Evolutionary conservation across 1,284 basidiomycete genomes (phyloP), one percentile per base, ranked within the genome.

Genomic region (Schizophyllum commune): DNA sequence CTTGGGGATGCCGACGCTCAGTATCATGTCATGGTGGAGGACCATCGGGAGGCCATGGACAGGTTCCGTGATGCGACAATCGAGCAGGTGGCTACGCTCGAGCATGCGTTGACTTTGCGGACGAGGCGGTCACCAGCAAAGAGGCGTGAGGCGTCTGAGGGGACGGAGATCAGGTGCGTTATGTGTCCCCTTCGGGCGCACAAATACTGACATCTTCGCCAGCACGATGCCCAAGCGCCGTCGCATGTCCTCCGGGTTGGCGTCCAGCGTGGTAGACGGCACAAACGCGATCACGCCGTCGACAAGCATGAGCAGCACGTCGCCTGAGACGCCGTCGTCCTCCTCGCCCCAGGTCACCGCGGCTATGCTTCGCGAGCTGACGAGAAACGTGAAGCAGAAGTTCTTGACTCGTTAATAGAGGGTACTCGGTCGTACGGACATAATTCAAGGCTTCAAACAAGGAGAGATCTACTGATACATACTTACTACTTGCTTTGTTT

Each of bases 321-420:
- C 75, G 0, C 64, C 69, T 17, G 68, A 68, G n/a, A 65, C 67
- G 1, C 75, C 79, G 68, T 13, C 69, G 1, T 62, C 58, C 21
- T 58, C 54, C 33, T 68, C 72, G 55, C 70, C 77, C 5, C 66
- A 75, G 17, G 79, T 89, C 20, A 89, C 86, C 1, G 74, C 83
- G 27, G 82, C 83, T n/a, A 89, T 89, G 88, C 71, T 89, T 55
- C 81, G 85, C 57, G 83, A 83, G 1, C 69, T 89, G 64, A 84
- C 87, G 32, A 79, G 76, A 62, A 81, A 85, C 68, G 72, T 89
- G 59, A 81, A 85, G 66, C 77, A 78, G 68, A 83, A 79, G 68
- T 85, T 84, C 65, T 47, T 11, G 13, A 47, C 39, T 13, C 39
- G 39, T 17, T 47, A 8, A 47, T 13, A 17, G 39, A 47, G 9